Conservation (phyloP, 352 stramenopile genomes). For the Globisporangium rhizosaccharum region DNA sequence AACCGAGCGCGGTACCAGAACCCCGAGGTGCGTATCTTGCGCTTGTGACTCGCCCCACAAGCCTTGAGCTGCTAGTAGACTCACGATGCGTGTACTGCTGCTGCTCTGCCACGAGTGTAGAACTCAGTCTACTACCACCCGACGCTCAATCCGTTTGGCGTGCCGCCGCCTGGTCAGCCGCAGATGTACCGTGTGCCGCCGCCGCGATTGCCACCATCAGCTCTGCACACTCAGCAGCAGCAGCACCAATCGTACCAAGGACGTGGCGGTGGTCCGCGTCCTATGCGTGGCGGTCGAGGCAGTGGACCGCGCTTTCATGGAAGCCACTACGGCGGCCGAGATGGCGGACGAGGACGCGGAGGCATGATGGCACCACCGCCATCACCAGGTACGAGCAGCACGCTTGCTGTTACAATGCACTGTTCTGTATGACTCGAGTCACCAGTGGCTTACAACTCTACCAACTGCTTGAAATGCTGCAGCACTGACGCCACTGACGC, state of each 20-base stretch:
- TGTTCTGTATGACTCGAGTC: background rate
- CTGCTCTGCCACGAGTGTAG: constrained; percentile 11
- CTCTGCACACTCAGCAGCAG: constrained; percentile 9
- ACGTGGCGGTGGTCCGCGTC: background rate
- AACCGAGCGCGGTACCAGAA: constrained; percentile 70
- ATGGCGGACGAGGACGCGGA: too few relatives aligned
- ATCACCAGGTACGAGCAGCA: constrained; percentile 4
- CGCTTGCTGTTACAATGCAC: background rate
- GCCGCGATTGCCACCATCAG: too few relatives aligned
- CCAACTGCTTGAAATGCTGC: background rate
- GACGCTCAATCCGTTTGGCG: constrained; percentile 73
- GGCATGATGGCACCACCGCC: constrained; percentile 1
- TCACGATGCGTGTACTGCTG: background rate
- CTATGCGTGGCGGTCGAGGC: constrained; percentile 1
- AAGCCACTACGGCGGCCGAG: background rate
- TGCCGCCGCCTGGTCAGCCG: constrained; percentile 52
- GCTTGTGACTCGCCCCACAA: background rate
- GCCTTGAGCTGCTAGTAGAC: background rate
- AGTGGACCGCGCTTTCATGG: constrained; percentile 6
- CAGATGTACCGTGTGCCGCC: constrained; percentile 55
- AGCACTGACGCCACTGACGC: background rate
- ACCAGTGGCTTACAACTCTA: too few relatives aligned
- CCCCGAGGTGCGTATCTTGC: constrained; percentile 34
- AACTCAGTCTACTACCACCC: constrained; percentile 82
- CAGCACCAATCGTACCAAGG: constrained; percentile 12